phyloP scores from a whole-genome alignment of 495 filamentous ascomycete genomes.

The Physcia stellaris region DNA sequence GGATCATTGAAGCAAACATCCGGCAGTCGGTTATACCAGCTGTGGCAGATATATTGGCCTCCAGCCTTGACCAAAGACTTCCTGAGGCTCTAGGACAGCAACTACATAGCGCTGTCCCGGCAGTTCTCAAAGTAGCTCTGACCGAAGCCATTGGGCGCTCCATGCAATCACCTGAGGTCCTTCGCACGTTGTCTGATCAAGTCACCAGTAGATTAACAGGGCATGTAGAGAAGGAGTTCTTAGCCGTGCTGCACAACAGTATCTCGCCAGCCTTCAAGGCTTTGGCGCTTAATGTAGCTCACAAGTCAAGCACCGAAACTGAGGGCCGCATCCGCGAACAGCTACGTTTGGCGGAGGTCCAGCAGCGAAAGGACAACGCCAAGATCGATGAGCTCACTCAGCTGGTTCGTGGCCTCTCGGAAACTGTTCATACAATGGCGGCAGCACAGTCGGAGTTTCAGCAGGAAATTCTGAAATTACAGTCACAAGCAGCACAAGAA shows the following conservation, averaged over 20 bases:
- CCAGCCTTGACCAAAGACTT: conserved; percentile 48
- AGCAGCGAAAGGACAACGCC: conserved; percentile 51
- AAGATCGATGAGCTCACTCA: conserved; percentile 77
- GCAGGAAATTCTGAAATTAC: conserved; percentile 41
- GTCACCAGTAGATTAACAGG: conserved; percentile 49
- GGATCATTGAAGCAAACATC: conserved; percentile 55
- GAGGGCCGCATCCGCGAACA: conserved; percentile 51
- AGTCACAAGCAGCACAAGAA: conserved; percentile 27
- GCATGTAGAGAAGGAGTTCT: conserved; percentile 55
- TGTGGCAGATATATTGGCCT: conserved; percentile 32
- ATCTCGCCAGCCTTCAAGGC: conserved; percentile 53
- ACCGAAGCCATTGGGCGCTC: conserved; percentile 43
- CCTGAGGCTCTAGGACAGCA: conserved; percentile 37
- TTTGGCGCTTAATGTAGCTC: conserved; percentile 39
- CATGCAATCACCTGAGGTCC: conserved; percentile 53
- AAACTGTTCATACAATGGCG: conserved; percentile 60
- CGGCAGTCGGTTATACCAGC: conserved; percentile 49
- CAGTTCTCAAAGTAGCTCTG: conserved; percentile 39
- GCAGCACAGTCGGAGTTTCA: conserved; percentile 50
- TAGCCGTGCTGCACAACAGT: conserved; percentile 41
- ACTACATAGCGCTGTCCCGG: conserved; percentile 31
- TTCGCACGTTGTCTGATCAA: conserved; percentile 57
- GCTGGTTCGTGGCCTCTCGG: conserved; percentile 54
- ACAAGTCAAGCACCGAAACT: conserved; percentile 48
- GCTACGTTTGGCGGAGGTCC: conserved; percentile 50